phyloP scores from a whole-genome alignment of 441 rosid species.

The Populus trichocarpa region DNA sequence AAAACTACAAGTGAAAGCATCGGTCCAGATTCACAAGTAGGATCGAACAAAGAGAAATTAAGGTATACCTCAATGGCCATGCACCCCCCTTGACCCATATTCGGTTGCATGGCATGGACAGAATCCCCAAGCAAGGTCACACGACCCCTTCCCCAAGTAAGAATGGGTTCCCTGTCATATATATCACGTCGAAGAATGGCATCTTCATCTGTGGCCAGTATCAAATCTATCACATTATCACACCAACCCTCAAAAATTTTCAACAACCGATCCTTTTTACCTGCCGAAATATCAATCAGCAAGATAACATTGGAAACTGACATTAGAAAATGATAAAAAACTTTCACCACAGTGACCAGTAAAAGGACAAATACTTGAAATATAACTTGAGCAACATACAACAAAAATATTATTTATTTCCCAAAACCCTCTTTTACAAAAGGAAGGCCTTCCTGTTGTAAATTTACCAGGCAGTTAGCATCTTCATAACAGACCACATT shows the following conservation, averaged over 20 bases:
- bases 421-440: not conserved
- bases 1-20: not conserved
- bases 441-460: too few relatives aligned
- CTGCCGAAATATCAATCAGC: constrained; percentile 33
- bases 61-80: constrained; percentile 92
- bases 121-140: constrained; percentile 94
- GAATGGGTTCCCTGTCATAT: constrained; percentile 67
- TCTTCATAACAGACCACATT: not conserved
- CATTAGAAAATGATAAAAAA: not conserved
- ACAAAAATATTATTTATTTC: not conserved
- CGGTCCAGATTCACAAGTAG: not conserved
- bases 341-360: not conserved
- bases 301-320: not conserved
- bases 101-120: constrained; percentile 95
- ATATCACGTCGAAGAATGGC: constrained; percentile 86
- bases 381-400: not conserved
- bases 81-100: constrained; percentile 94
- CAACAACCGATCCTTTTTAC: constrained; percentile 73
- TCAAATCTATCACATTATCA: constrained; percentile 74
- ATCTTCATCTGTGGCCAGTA: constrained; percentile 72
- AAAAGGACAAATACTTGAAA: not conserved
- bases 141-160: constrained; percentile 87
- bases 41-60: not conserved
- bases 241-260: constrained; percentile 89
- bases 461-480: not conserved